These are phyloP conservation scores for Glycine tomentella DNA, from an alignment of 306 rosid genomes.

Conservation along the genomic window DNA sequence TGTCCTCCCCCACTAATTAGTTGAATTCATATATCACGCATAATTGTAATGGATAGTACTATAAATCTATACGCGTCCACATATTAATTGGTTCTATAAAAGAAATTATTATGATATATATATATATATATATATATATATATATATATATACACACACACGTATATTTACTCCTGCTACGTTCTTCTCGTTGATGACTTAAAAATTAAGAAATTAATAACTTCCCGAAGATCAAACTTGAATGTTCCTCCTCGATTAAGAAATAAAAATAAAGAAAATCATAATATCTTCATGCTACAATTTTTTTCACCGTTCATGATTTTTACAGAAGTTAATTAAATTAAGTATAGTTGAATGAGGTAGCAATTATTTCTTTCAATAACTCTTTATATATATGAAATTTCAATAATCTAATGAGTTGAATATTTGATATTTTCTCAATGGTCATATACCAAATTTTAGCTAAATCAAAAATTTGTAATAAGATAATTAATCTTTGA, in stretches of 20 bases:
- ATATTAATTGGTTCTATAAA: neutral
- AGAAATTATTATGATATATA: neutral
- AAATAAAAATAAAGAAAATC: too few relatives aligned
- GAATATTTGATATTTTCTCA: too few relatives aligned
- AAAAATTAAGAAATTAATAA: neutral
- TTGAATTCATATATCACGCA: conserved; percentile 26
- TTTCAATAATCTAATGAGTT: neutral
- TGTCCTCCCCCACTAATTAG: conserved; percentile 14
- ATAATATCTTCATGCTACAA: too few relatives aligned
- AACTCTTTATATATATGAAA: too few relatives aligned
- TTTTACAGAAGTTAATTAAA: neutral
- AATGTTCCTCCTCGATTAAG: neutral
- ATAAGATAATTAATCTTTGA: too few relatives aligned
- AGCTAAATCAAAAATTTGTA: too few relatives aligned
- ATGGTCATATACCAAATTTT: too few relatives aligned
- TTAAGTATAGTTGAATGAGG: neutral
- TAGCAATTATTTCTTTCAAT: too few relatives aligned
- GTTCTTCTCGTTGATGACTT: neutral
- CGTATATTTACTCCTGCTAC: neutral
- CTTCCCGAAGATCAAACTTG: neutral
- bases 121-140: too few relatives aligned
- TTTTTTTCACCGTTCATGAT: neutral
- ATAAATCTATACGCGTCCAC: conserved; percentile 10
- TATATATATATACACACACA: too few relatives aligned
- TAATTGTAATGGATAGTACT: neutral